Percentiles rank a stretch among this genome's conserved stretches.
phyloP scores from a whole-genome alignment of 805 yeast species.

The Candida tammaniensis region DNA sequence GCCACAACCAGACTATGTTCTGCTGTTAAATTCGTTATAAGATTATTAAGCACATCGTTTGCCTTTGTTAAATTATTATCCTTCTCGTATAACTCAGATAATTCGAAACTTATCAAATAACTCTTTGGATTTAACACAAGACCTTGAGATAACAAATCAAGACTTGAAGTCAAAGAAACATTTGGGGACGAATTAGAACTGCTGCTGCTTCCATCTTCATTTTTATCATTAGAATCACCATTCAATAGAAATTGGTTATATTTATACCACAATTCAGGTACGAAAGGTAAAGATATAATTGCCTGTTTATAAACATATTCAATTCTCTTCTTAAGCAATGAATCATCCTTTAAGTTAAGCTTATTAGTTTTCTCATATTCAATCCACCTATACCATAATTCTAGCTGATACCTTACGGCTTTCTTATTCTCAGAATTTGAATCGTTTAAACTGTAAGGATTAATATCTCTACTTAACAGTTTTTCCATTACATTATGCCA shows the following conservation, averaged over 20 bases:
- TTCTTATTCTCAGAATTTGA: constrained; percentile 11
- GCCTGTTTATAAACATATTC: constrained; percentile 74
- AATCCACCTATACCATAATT: constrained; percentile 71
- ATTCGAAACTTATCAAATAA: constrained; percentile 59
- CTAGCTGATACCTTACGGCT: constrained; percentile 40
- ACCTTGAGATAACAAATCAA: constrained; percentile 53
- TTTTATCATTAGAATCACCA: constrained; percentile 26
- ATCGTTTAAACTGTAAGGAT: constrained; percentile 25
- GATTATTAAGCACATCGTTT: constrained; percentile 44
- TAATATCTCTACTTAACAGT: constrained; percentile 41
- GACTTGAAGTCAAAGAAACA: constrained; percentile 8
- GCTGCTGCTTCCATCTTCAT: constrained; percentile 4
- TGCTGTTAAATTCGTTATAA: constrained; percentile 46
- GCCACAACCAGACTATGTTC: constrained; percentile 29
- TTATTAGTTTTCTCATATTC: constrained; percentile 75
- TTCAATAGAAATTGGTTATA: constrained; percentile 32
- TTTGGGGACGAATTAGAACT: too few species aligned
- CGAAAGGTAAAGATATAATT: constrained; percentile 55
- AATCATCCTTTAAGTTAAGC: constrained; percentile 52
- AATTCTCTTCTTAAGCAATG: constrained; percentile 51
- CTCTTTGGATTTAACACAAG: constrained; percentile 67
- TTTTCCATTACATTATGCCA: constrained; percentile 56
- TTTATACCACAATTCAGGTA: constrained; percentile 77
- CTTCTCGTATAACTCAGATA: constrained; percentile 69
- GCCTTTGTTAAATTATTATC: constrained; percentile 51